Percentiles rank a stretch among this genome's conserved stretches.
These are phyloP conservation scores for Funneliformis mosseae DNA, from an alignment of 192 early-diverging fungal genomes.

Conservation along the genomic window DNA sequence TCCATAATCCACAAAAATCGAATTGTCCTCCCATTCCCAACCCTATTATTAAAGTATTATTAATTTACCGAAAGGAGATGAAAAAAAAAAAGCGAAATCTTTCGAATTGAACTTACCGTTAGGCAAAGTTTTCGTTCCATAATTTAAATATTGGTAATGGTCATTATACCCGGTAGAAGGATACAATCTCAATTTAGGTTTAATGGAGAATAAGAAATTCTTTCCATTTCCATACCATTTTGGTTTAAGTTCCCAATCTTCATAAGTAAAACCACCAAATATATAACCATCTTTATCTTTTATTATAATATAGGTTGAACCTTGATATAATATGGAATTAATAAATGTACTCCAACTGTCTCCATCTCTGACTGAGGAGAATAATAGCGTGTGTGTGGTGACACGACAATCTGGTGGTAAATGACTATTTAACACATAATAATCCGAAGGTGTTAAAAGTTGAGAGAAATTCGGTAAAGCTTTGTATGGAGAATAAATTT, in stretches of 20 bases:
- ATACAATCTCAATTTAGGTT: conserved; percentile 37
- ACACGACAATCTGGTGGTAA: conserved; percentile 26
- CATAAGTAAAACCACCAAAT: conserved; percentile 72
- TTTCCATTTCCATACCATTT: conserved; percentile 63
- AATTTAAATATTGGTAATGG: conserved; percentile 77
- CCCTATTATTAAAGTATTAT: conserved; percentile 35
- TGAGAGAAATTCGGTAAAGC: conserved; percentile 9
- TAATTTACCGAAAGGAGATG: conserved; percentile 1
- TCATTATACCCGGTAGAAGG: conserved; percentile 54
- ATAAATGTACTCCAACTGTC: conserved; percentile 54
- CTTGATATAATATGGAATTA: conserved; percentile 46
- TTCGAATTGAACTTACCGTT: conserved; percentile 55
- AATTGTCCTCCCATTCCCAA: conserved; percentile 77
- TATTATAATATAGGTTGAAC: conserved; percentile 53
- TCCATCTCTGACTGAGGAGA: conserved; percentile 51
- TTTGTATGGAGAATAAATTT: conserved; percentile 4
- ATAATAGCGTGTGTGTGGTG: conserved; percentile 42
- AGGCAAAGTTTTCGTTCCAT: conserved; percentile 69
- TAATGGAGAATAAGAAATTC: conserved; percentile 61
- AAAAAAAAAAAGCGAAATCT: not conserved
- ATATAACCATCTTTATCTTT: conserved; percentile 57
- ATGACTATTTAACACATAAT: conserved; percentile 19
- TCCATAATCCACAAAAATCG: conserved; percentile 73
- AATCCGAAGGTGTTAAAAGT: conserved; percentile 19
- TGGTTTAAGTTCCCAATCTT: conserved; percentile 56